Percentiles rank a stretch among this genome's conserved stretches.
Conservation (phyloP, 2,329 filamentous ascomycete genomes). For the Fusarium fujikuroi region DNA sequence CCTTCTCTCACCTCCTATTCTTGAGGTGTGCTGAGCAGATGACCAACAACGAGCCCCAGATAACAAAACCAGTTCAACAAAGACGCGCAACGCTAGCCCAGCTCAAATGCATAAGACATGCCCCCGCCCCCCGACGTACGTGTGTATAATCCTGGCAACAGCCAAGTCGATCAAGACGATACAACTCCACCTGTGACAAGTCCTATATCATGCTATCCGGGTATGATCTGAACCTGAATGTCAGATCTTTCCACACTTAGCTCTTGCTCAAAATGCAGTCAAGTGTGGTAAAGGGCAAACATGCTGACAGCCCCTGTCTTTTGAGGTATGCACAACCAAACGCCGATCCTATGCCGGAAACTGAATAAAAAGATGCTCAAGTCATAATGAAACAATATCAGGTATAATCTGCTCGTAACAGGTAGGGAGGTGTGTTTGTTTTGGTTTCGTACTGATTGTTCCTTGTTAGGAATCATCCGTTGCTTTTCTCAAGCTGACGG, state of each 20-base stretch:
- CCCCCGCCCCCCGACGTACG: slow-evolving; percentile 6
- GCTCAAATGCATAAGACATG: slow-evolving; percentile 31
- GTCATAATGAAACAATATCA: slow-evolving; percentile 36
- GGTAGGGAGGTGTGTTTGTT: not conserved
- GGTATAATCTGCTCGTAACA: slow-evolving; percentile 34
- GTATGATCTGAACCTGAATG: slow-evolving; percentile 39
- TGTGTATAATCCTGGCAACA: slow-evolving; percentile 25
- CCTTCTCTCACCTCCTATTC: not conserved
- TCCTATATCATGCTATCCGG: slow-evolving; percentile 46
- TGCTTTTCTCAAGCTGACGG: not conserved
- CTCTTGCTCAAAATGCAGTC: not conserved
- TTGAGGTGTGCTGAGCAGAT: slow-evolving; percentile 1
- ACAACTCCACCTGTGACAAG: slow-evolving; percentile 41
- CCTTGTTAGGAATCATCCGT: not conserved
- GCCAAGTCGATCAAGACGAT: slow-evolving; percentile 21
- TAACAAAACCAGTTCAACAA: slow-evolving; percentile 22
- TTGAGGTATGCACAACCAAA: slow-evolving; percentile 41
- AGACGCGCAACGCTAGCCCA: slow-evolving; percentile 21
- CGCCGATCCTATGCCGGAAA: slow-evolving; percentile 45
- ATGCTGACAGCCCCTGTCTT: slow-evolving; percentile 38
- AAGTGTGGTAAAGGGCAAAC: slow-evolving; percentile 26
- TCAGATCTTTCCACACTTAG: slow-evolving; percentile 27
- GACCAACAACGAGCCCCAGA: slow-evolving; percentile 5
- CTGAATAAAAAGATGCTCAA: slow-evolving; percentile 35
- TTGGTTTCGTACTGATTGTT: not conserved